Evolutionary conservation across 352 stramenopile species (phyloP).

Genomic region (Phytopythium cucurbitacearum): DNA sequence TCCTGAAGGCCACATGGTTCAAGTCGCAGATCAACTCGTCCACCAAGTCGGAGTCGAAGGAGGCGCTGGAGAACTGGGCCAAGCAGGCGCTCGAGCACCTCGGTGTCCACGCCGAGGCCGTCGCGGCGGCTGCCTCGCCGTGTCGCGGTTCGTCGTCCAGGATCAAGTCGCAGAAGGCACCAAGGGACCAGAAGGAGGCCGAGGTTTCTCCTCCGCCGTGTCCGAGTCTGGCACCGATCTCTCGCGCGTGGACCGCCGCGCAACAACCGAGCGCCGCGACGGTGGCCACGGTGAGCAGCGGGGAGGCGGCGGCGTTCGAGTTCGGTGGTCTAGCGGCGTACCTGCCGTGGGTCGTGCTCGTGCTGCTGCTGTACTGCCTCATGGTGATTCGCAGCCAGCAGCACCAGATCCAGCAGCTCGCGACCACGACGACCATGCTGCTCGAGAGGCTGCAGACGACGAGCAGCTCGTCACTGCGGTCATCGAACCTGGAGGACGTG

Average conservation of each 20-base stretch:
- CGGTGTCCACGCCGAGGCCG: slow-evolving; percentile 14
- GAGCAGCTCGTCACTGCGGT: slow-evolving; percentile 12
- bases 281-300: neutral
- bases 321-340: slow-evolving; percentile 8
- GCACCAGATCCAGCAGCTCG: slow-evolving; percentile 38
- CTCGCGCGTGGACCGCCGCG: slow-evolving; percentile 7
- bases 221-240: neutral
- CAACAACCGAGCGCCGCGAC: neutral
- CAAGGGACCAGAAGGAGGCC: too few relatives aligned
- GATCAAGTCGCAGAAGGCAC: neutral
- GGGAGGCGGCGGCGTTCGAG: slow-evolving; percentile 4
- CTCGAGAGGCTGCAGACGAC: slow-evolving; percentile 27
- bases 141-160: neutral
- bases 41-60: slow-evolving; percentile 64
- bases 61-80: slow-evolving; percentile 58
- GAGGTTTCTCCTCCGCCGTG: too few relatives aligned
- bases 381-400: slow-evolving; percentile 37
- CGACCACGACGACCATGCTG: slow-evolving; percentile 26
- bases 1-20: slow-evolving; percentile 80
- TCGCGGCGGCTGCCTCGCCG: neutral
- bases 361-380: slow-evolving; percentile 30
- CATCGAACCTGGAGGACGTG: slow-evolving; percentile 15
- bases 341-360: slow-evolving; percentile 26
- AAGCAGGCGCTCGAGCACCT: slow-evolving; percentile 48
- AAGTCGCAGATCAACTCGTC: slow-evolving; percentile 82